Evolutionary conservation across 345 rosid genomes (phyloP).

Genomic region (Microcos paniculata): DNA sequence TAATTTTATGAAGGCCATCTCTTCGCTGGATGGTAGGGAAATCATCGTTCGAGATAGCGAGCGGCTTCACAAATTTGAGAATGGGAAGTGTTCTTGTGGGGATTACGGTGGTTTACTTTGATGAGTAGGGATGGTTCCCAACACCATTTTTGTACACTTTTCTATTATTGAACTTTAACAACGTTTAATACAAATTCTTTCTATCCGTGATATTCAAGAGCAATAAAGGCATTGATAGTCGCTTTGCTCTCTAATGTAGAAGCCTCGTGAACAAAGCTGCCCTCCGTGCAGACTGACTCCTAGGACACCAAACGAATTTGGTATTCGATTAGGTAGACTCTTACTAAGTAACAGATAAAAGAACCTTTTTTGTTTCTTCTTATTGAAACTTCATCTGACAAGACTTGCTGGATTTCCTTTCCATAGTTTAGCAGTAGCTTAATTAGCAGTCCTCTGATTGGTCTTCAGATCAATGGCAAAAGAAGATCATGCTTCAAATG

Average conservation of each 20-base stretch:
- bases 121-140: not conserved
- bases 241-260: not conserved
- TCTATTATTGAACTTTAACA: not conserved
- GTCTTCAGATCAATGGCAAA: not conserved
- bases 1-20: slow-evolving; percentile 40
- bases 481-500: not conserved
- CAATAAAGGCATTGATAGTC: not conserved
- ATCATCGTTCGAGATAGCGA: slow-evolving; percentile 49
- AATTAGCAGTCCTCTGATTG: not conserved
- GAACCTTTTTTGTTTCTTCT: too few species aligned
- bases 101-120: slow-evolving; percentile 35
- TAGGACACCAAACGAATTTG: not conserved
- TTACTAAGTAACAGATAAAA: too few species aligned
- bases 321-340: too few species aligned
- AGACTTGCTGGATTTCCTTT: not conserved
- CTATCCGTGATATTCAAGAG: not conserved
- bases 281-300: too few species aligned
- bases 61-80: slow-evolving; percentile 47
- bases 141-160: not conserved
- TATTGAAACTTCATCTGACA: too few species aligned
- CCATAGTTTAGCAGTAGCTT: not conserved
- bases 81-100: slow-evolving; percentile 51
- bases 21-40: slow-evolving; percentile 32
- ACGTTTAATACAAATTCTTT: not conserved
- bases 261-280: not conserved